Conservation (phyloP, 2,329 filamentous ascomycete species). For the Penicillium vulpinum region DNA sequence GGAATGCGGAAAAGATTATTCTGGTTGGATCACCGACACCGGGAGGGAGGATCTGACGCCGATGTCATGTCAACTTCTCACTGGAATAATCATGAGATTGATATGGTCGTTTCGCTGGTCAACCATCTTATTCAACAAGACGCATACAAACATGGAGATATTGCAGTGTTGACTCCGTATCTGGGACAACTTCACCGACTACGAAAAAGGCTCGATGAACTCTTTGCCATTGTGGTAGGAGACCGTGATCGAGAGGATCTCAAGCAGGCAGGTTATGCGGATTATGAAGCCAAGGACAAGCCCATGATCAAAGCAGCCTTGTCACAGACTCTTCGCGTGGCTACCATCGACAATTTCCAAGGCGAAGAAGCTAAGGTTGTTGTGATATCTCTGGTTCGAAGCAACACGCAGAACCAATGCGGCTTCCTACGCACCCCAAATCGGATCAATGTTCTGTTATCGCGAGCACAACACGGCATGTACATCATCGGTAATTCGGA, state of each 20-base stretch:
- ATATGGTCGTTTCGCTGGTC: constrained; percentile 64
- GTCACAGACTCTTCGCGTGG: constrained; percentile 54
- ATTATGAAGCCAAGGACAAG: constrained; percentile 22
- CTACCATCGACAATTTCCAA: constrained; percentile 75
- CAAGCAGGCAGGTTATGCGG: constrained; percentile 39
- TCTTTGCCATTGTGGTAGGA: constrained; percentile 63
- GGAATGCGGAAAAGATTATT: constrained; percentile 53
- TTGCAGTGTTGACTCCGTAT: constrained; percentile 69
- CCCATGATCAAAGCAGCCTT: constrained; percentile 45
- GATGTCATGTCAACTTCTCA: constrained; percentile 42
- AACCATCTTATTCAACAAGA: constrained; percentile 67
- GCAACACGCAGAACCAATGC: constrained; percentile 58
- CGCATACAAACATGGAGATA: constrained; percentile 58
- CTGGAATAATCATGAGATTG: constrained; percentile 57
- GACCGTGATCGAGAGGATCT: constrained; percentile 63
- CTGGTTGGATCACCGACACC: constrained; percentile 53
- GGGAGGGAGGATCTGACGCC: constrained; percentile 38
- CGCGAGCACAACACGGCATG: constrained; percentile 68
- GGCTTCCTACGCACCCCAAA: constrained; percentile 69
- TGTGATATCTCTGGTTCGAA: constrained; percentile 69
- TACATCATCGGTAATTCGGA: constrained; percentile 67
- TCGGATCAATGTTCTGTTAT: constrained; percentile 68
- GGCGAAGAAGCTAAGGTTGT: constrained; percentile 74
- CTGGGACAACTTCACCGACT: constrained; percentile 54
- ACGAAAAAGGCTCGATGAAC: constrained; percentile 36